phyloP scores from a whole-genome alignment of 805 yeast genomes.

The Saturnispora hagleri region DNA sequence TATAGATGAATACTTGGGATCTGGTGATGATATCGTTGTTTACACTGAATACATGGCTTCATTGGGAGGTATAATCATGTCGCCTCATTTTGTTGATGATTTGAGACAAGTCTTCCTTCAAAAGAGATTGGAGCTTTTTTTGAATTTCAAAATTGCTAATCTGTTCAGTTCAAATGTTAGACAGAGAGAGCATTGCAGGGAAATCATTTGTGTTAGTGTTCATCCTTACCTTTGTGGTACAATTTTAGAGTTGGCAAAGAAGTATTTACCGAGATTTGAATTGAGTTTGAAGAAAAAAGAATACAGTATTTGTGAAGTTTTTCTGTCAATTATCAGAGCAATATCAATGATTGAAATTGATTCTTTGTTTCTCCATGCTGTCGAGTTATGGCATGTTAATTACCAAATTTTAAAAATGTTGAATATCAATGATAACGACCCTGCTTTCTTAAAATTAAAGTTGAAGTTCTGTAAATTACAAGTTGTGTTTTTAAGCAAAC shows the following conservation, averaged over 20 bases:
- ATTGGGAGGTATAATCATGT: conserved; percentile 52
- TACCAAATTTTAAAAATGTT: conserved; percentile 17
- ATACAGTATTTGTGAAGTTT: conserved; percentile 22
- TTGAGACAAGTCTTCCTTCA: conserved; percentile 21
- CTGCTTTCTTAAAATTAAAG: conserved; percentile 22
- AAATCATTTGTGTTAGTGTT: conserved; percentile 41
- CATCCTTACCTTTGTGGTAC: conserved; percentile 38
- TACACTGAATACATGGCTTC: conserved; percentile 69
- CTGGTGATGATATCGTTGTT: conserved; percentile 28
- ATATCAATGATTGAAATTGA: conserved; percentile 20
- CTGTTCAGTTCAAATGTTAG: conserved; percentile 20
- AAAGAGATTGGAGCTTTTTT: conserved; percentile 20
- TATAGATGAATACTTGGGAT: not conserved
- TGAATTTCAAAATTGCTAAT: conserved; percentile 18
- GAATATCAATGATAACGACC: conserved; percentile 16
- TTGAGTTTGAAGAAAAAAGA: conserved; percentile 16
- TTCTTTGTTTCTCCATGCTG: conserved; percentile 21
- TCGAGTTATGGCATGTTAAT: conserved; percentile 22
- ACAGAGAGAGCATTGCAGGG: conserved; percentile 63
- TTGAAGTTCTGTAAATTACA: conserved; percentile 26
- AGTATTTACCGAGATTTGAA: conserved; percentile 19
- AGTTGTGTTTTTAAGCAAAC: conserved; percentile 19
- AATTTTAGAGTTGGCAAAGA: conserved; percentile 16
- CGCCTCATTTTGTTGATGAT: conserved; percentile 21
- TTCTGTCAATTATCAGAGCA: conserved; percentile 23